phyloP scores from a whole-genome alignment of 805 yeast species.

The Kuraishia capsulata region DNA sequence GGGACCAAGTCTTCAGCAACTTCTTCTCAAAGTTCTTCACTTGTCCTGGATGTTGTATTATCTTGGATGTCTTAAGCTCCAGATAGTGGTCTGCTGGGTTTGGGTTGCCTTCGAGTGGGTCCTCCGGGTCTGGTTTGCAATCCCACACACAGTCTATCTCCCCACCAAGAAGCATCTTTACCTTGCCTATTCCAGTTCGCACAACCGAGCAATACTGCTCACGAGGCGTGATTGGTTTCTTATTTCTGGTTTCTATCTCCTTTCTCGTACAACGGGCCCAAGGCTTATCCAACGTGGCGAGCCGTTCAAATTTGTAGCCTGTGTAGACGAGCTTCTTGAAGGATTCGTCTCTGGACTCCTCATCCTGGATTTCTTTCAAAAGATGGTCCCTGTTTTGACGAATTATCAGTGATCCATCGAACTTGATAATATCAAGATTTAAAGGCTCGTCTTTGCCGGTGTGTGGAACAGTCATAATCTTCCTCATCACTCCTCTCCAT shows the following conservation, averaged over 20 bases:
- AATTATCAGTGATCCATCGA: constrained; percentile 69
- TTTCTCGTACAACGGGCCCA: constrained; percentile 61
- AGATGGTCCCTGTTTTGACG: constrained; percentile 28
- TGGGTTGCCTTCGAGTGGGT: constrained; percentile 13
- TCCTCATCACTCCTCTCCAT: constrained; percentile 79
- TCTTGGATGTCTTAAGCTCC: constrained; percentile 69
- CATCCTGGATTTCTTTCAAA: constrained; percentile 14
- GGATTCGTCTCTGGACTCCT: constrained; percentile 22
- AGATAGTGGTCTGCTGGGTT: constrained; percentile 66
- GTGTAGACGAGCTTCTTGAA: constrained; percentile 37
- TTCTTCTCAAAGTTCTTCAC: constrained; percentile 66
- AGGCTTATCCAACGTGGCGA: constrained; percentile 69
- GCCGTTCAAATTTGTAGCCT: constrained; percentile 80
- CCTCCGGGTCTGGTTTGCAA: constrained; percentile 44
- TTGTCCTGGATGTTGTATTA: constrained; percentile 45
- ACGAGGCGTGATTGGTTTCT: constrained; percentile 52
- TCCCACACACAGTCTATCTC: constrained; percentile 92
- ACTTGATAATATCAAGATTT: constrained; percentile 53
- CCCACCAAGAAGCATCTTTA: constrained; percentile 66
- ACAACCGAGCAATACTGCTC: constrained; percentile 81
- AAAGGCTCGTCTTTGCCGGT: constrained; percentile 40
- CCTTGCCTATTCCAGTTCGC: constrained; percentile 72
- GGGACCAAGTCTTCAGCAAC: constrained; percentile 83
- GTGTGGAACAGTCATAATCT: constrained; percentile 61
- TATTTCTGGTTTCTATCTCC: constrained; percentile 57